Base-by-base conservation (phyloP, 805 yeast genomes). In the Geotrichum ghanense region DNA sequence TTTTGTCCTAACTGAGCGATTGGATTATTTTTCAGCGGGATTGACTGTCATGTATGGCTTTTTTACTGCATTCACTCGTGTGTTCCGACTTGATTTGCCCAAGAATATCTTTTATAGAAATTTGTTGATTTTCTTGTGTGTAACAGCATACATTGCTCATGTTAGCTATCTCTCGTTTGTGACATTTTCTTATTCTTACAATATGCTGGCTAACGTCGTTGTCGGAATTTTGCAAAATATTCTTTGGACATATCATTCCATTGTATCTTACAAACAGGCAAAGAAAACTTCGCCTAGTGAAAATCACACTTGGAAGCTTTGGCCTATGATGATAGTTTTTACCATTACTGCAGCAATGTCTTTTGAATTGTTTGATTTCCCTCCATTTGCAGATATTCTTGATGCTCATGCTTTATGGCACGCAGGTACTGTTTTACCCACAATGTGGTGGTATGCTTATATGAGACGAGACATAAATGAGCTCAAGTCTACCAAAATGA, bases 361-460 rank as follows among this genome's bases (percentile, higher is more conserved):
- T n/a, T 74, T 90, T 53, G 98, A 90, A 61, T 65, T 90, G 31
- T 83, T 88, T 63, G 98, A 90, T 64, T 92, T 92, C 61, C 75
- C 94, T 3, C 92, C 84, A 14, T 60, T 82, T 34, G 66, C 57
- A 44, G 83, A 73, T 54, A 71, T 84, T 35, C 56, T 92, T 0
- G 98, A 92, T 65, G 95, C 96, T 0, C 98, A 92, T 64, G 78
- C 96, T 0, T 57, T 90, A 35, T 92, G 98, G 98, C 98, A 92
- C 61, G 71, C 83, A 22, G 76, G 85, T 19, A 92, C 98, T 0
- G 79, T 89, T 1, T 62, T 86, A 57, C 97, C 97, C 0, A 78
- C 90, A 0, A 66, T 76, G 48, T 73, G 75, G 50, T 76, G 95
- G 77, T 89, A 83, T 61, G 75, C 74, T 47, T 72, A 71, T 64